Conservation (phyloP, 2,329 filamentous ascomycete species). For the Onygenales sp. region DNA sequence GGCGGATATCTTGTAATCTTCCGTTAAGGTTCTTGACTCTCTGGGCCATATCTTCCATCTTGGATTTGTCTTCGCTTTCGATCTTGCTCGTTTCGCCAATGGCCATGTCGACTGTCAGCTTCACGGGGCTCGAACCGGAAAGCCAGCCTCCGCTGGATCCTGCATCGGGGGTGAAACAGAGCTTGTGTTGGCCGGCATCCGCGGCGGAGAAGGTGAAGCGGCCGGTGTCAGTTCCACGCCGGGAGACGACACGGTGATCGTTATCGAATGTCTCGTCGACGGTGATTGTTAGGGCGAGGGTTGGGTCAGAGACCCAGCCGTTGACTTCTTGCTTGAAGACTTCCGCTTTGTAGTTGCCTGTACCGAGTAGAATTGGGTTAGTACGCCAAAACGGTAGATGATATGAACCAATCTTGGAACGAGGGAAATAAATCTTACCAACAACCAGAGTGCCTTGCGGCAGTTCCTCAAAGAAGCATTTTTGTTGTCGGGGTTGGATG, state of each 20-base stretch:
- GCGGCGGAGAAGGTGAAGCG: slow-evolving; percentile 94
- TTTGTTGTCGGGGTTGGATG: slow-evolving; percentile 73
- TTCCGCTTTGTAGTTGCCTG: slow-evolving; percentile 76
- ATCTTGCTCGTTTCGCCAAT: slow-evolving; percentile 93
- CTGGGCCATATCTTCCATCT: slow-evolving; percentile 80
- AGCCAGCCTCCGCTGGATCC: slow-evolving; percentile 63
- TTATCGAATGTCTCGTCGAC: slow-evolving; percentile 97
- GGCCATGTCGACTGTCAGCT: slow-evolving; percentile 76
- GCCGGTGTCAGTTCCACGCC: slow-evolving; percentile 64
- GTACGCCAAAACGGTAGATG: not conserved
- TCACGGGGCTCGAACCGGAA: slow-evolving; percentile 64
- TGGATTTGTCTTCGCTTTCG: slow-evolving; percentile 85
- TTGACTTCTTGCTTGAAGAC: slow-evolving; percentile 66
- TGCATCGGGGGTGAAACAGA: slow-evolving; percentile 85
- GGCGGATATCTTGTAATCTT: slow-evolving; percentile 74
- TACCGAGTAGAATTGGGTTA: slow-evolving; percentile 2
- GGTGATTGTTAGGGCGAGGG: slow-evolving; percentile 76
- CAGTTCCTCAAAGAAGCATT: slow-evolving; percentile 97
- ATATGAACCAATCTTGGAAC: not conserved
- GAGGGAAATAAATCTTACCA: slow-evolving; percentile 36
- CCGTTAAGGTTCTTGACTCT: slow-evolving; percentile 85
- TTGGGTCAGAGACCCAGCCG: slow-evolving; percentile 62
- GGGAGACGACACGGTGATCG: slow-evolving; percentile 88
- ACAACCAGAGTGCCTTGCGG: slow-evolving; percentile 96
- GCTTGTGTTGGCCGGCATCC: slow-evolving; percentile 87